Evolutionary conservation across 2,329 filamentous ascomycete genomes (phyloP), one percentile per base, ranked within the genome.

Genomic region (Colletotrichum shisoi): DNA sequence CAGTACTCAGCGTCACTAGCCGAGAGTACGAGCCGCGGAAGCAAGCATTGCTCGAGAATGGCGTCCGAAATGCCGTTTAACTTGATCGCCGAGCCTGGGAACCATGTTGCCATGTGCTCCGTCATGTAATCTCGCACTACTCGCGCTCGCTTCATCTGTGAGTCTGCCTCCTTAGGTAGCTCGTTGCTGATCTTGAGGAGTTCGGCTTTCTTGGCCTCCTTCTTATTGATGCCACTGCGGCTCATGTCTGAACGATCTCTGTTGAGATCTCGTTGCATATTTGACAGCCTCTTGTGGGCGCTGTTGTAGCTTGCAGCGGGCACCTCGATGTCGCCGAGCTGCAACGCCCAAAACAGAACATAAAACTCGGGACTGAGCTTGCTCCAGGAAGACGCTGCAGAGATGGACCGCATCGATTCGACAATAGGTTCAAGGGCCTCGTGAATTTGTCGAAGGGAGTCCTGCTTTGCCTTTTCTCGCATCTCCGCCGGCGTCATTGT

Each of bases 271-370:
- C 87, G 83, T 54, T 90, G 85, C 73, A 90, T 88, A 62, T 86
- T 87, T 71, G 89, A 86, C 24, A 93, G 82, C 9, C 88, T 85
- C 21, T 87, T 86, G 42, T 89, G 88, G 74, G 96, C 93, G 17
- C 88, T 85, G 54, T 91, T 85, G 75, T 99, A 99, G 68, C 90
- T 91, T 40, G 88, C 85, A 69, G 87, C 87, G 1, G 92, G 91
- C 70, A 94, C 88, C 63, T 87, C 86, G 64, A 97, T 82, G 75
- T 99, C 94, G 52, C 91, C 89, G 3, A 96, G 85, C 34, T 93
- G 89, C 13, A 97, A 83, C 57, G 94, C 90, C 95, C 95, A 99
- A 79, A 99, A 99, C 0, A 91, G 91, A 49, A 91, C 87, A 74
- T 93, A 97, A 76, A 97, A 94, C 37, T 91, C 88, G 0, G 93